These are phyloP conservation scores for Gynostemma pentaphyllum DNA, from an alignment of 306 rosid species.

Conservation along the genomic window DNA sequence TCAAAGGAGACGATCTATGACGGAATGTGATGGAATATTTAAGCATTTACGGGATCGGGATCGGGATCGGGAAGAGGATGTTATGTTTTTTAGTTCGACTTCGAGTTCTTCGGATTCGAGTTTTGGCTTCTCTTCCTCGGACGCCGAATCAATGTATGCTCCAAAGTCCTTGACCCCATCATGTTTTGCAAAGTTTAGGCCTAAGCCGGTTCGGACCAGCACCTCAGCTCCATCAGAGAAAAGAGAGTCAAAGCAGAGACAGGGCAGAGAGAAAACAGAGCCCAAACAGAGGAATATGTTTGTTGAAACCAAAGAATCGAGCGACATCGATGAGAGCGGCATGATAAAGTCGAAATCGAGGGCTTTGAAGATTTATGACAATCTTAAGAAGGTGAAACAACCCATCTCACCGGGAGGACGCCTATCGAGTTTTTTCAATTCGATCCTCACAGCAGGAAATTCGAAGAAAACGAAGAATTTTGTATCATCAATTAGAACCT, in stretches of 20 bases:
- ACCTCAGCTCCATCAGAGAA: slow-evolving; percentile 20
- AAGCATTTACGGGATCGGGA: slow-evolving; percentile 21
- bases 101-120: slow-evolving; percentile 82
- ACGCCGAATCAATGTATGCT: slow-evolving; percentile 54
- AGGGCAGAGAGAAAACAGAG: background rate
- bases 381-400: slow-evolving; percentile 79
- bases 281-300: background rate
- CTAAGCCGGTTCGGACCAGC: slow-evolving; percentile 36
- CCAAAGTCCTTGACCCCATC: slow-evolving; percentile 24
- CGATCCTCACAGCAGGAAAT: slow-evolving; percentile 36
- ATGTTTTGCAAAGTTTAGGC: slow-evolving; percentile 39
- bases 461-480: slow-evolving; percentile 18
- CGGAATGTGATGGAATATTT: slow-evolving; percentile 20
- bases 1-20: slow-evolving; percentile 7
- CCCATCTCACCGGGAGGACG: slow-evolving; percentile 81
- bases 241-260: slow-evolving; percentile 26
- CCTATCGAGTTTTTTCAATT: slow-evolving; percentile 55
- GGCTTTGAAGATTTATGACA: slow-evolving; percentile 63
- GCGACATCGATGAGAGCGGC: slow-evolving; percentile 13
- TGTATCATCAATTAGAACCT: slow-evolving; percentile 1
- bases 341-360: slow-evolving; percentile 61
- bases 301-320: slow-evolving; percentile 8
- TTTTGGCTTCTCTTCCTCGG: slow-evolving; percentile 74
- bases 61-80: slow-evolving; percentile 33
- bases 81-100: slow-evolving; percentile 49